Conservation (phyloP, 78 protist genomes). For the Fonticula alba region DNA sequence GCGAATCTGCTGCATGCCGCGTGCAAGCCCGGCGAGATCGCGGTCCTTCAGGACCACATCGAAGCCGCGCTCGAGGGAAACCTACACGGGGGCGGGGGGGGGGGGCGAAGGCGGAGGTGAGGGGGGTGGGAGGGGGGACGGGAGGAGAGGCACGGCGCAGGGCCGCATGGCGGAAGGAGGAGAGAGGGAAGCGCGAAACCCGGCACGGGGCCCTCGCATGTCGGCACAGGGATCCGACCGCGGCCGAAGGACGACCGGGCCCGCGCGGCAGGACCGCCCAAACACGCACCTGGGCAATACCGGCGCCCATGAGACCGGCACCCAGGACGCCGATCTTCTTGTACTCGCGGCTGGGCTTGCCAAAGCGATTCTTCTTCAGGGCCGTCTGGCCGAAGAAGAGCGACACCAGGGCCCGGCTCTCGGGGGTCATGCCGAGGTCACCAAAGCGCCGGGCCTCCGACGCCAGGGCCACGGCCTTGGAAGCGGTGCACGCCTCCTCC, state of each 20-base stretch:
- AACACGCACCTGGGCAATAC: slow-evolving; percentile 48
- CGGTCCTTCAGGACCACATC: slow-evolving; percentile 30
- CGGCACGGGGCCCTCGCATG: too few species aligned
- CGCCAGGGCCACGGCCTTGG: slow-evolving; percentile 5
- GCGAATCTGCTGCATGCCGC: slow-evolving; percentile 27
- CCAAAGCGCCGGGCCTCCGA: slow-evolving; percentile 40
- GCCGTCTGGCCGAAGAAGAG: slow-evolving; percentile 30
- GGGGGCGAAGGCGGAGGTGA: too few species aligned
- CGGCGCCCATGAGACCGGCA: slow-evolving; percentile 75
- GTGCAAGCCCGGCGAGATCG: slow-evolving; percentile 12
- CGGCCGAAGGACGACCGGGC: too few species aligned
- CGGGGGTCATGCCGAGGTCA: slow-evolving; percentile 26
- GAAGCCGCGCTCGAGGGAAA: not conserved
- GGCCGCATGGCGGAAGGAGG: too few species aligned
- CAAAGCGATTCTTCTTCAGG: slow-evolving; percentile 27
- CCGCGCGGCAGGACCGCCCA: too few species aligned
- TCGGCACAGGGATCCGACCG: too few species aligned
- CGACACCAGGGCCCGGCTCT: slow-evolving; percentile 21
- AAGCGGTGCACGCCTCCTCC: not conserved
- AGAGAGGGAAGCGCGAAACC: too few species aligned
- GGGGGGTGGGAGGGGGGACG: too few species aligned
- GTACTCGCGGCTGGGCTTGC: not conserved
- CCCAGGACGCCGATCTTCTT: slow-evolving; percentile 44
- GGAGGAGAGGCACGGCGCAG: too few species aligned
- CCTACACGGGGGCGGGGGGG: too few species aligned